Base-by-base conservation (phyloP, 2,329 filamentous ascomycete genomes). In the Basipetospora chlamydospora region DNA sequence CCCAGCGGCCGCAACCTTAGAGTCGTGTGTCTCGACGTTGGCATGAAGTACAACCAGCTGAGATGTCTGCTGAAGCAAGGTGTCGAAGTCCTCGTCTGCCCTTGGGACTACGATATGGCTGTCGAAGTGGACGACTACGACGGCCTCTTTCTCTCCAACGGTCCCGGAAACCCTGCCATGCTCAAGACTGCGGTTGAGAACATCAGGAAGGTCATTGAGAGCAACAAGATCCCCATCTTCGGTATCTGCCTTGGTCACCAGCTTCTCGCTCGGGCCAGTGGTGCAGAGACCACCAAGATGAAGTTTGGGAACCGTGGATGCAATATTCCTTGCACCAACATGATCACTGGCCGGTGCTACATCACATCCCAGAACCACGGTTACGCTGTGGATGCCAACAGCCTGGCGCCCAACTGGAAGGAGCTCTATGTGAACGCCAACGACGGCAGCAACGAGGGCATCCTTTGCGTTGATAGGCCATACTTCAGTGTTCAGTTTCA, bases 401-500 rank as follows among this genome's bases (percentile, higher is more conserved):
- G 75, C 17, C 65, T 98, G 8, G 73, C 82, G 8, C 55, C 70
- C 11, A 82, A 77, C 42, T 98, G 90, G 90, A 74, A 80, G 48
- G 90, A 96, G 61, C 73, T 96, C 8, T 98, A 96, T 47, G 81
- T 96, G 51, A 98, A 98, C 53, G 88, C 90, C 59, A 98, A 98
- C 57, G 90, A 98, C 49, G 83, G 84, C 48, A 95, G 84, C 61
- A 98, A 98, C 59, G 90, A 98, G 64, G 90, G 90, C 61, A 95
- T 98, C 53, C 80, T 87, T 59, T 86, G 96, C 57, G 64, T 72
- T 33, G 73, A 66, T 56, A 81, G 78, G 51, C 90, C 90, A 35
- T 92, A 88, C 64, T 98, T 98, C 69, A 95, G 86, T 66, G 90
- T 96, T n/a, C 90, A 98, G 56, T 98, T 98, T 64, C 90, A 98